These are phyloP conservation scores for Pyrenochaeta sp. DNA, from an alignment of 2,329 filamentous ascomycete genomes.

Conservation along the genomic window DNA sequence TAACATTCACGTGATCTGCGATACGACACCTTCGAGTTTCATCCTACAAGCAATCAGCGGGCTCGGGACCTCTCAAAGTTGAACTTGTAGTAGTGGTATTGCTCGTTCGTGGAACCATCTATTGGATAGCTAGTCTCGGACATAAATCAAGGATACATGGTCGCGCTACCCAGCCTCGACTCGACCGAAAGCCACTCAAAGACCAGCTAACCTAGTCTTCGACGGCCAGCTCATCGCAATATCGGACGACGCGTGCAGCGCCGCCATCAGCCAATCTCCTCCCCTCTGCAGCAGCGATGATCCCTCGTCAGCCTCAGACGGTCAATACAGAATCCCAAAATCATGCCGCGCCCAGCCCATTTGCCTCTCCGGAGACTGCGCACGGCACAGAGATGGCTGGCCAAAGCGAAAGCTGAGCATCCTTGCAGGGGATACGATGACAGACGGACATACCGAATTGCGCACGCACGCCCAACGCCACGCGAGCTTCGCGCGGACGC, in stretches of 20 bases:
- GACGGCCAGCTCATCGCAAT: conserved; percentile 20
- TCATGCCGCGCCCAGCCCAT: conserved; percentile 9
- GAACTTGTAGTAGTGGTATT: no score
- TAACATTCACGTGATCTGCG: conserved; percentile 11
- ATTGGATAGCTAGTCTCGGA: not conserved
- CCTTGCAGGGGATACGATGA: conserved; percentile 20
- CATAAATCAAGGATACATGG: conserved; percentile 6
- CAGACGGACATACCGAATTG: conserved; percentile 10
- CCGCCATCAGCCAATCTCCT: conserved; percentile 12
- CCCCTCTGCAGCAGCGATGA: conserved; percentile 7
- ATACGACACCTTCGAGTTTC: conserved; percentile 4
- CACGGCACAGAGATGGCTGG: conserved; percentile 5
- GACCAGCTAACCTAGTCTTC: conserved; percentile 16
- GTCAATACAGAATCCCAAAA: not conserved
- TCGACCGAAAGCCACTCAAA: conserved; percentile 8
- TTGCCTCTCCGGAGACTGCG: conserved; percentile 14
- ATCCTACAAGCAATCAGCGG: not conserved
- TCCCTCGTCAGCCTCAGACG: conserved; percentile 3
- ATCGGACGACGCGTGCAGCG: conserved; percentile 16
- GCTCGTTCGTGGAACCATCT: not conserved
- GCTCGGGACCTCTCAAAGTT: not conserved
- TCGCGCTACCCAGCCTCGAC: conserved; percentile 8
- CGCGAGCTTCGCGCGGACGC: conserved; percentile 5
- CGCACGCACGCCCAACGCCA: conserved; percentile 19
- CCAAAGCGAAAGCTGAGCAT: conserved; percentile 14